Evolutionary conservation across 805 yeast species (phyloP).

Genomic region (Dipodascus geniculatus): DNA sequence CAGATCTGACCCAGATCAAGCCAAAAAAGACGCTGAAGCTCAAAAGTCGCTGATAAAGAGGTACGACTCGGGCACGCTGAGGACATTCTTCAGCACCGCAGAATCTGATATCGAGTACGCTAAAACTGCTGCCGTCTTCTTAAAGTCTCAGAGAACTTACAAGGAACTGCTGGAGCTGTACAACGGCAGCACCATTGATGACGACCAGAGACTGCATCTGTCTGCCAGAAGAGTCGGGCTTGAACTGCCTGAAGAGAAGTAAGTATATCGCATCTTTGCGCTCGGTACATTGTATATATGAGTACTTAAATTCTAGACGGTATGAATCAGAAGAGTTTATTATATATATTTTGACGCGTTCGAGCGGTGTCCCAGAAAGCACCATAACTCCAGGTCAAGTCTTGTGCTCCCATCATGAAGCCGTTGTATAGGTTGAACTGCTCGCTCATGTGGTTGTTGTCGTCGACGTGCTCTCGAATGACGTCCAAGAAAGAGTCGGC

Average conservation of each 20-base stretch:
- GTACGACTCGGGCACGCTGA: constrained; percentile 13
- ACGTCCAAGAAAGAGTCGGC: constrained; percentile 39
- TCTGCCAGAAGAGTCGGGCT: constrained; percentile 90
- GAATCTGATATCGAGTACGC: constrained; percentile 29
- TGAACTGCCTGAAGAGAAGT: constrained; percentile 37
- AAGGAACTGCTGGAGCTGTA: constrained; percentile 72
- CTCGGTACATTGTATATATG: neutral
- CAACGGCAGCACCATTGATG: constrained; percentile 68
- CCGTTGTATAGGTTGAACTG: constrained; percentile 78
- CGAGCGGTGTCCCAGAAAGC: constrained; percentile 51
- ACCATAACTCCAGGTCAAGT: constrained; percentile 86
- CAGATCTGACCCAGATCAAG: neutral
- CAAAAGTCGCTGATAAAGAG: neutral
- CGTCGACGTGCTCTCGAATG: constrained; percentile 37
- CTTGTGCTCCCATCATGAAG: constrained; percentile 75
- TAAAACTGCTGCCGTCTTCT: constrained; percentile 47
- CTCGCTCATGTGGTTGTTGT: constrained; percentile 70
- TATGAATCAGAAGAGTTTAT: neutral
- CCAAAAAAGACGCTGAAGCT: neutral
- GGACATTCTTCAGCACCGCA: constrained; percentile 6
- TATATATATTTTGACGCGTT: neutral
- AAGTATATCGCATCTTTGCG: too few species aligned
- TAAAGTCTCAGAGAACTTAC: constrained; percentile 65
- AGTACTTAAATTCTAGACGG: too few species aligned
- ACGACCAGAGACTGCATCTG: constrained; percentile 61